Evolutionary conservation across 1,284 basidiomycete species (phyloP).

Genomic region (Bondarzewia mesenterica): DNA sequence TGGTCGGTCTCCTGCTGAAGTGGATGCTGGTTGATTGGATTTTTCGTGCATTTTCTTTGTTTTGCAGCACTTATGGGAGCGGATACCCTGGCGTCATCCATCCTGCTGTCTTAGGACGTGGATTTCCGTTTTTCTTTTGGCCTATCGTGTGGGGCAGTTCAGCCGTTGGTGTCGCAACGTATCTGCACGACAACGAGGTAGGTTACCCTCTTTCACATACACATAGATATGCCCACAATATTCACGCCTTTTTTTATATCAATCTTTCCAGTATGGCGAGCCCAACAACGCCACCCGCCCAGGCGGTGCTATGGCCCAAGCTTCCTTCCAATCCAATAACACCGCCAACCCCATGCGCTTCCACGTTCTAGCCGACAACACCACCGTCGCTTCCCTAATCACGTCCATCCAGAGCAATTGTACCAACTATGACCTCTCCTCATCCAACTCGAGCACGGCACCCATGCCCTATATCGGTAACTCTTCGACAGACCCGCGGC

Average conservation of each 20-base stretch:
- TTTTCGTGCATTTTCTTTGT: neutral
- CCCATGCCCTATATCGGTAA: constrained; percentile 5
- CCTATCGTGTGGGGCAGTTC: constrained; percentile 44
- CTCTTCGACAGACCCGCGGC: constrained; percentile 11
- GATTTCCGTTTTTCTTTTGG: constrained; percentile 44
- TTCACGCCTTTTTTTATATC: too few relatives aligned
- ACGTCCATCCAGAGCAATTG: constrained; percentile 11
- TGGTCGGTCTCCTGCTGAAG: too few relatives aligned
- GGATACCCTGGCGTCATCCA: constrained; percentile 27
- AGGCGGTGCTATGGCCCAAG: constrained; percentile 17
- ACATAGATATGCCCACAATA: neutral
- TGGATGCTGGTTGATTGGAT: too few relatives aligned
- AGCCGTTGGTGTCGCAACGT: constrained; percentile 25
- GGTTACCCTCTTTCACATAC: constrained; percentile 10
- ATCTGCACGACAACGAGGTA: constrained; percentile 37
- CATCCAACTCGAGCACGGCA: constrained; percentile 4
- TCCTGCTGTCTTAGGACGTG: constrained; percentile 21
- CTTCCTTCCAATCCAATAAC: constrained; percentile 17
- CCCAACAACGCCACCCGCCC: constrained; percentile 17
- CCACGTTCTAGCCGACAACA: constrained; percentile 19
- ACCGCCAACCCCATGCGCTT: constrained; percentile 10
- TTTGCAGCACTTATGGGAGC: constrained; percentile 26
- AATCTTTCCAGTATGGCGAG: neutral
- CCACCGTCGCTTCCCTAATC: constrained; percentile 17
- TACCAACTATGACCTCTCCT: constrained; percentile 2